Conservation (phyloP, 768 basidiomycete genomes). For the Boletus fagicola region DNA sequence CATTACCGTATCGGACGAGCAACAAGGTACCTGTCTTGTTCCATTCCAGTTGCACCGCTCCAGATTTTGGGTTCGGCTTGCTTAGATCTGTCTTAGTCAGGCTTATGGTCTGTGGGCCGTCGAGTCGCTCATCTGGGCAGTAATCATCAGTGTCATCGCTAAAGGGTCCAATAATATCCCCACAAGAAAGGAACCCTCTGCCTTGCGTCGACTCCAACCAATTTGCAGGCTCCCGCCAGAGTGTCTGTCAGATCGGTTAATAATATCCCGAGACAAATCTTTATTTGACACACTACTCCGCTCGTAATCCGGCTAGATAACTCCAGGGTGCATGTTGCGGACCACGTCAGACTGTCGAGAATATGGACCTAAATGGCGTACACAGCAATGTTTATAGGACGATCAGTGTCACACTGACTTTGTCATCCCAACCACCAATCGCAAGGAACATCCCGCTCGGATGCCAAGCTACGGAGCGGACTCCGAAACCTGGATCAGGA, state of each 20-base stretch:
- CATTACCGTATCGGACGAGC: slow-evolving; percentile 69
- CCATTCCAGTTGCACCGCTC: slow-evolving; percentile 74
- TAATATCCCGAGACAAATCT: background rate
- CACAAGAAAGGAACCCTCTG: slow-evolving; percentile 86
- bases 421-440: slow-evolving; percentile 87
- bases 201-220: slow-evolving; percentile 86
- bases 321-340: slow-evolving; percentile 60
- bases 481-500: slow-evolving; percentile 80
- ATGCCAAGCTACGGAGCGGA: slow-evolving; percentile 80
- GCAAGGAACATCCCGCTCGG: slow-evolving; percentile 81
- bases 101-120: slow-evolving; percentile 52
- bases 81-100: slow-evolving; percentile 53
- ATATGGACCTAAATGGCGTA: slow-evolving; percentile 58
- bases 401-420: slow-evolving; percentile 41
- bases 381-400: background rate
- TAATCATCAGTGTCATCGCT: background rate
- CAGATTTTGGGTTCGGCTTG: slow-evolving; percentile 64
- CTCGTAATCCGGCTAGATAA: slow-evolving; percentile 54
- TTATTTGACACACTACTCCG: slow-evolving; percentile 47
- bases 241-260: slow-evolving; percentile 43
- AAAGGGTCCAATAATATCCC: slow-evolving; percentile 15
- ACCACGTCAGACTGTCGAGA: slow-evolving; percentile 76
- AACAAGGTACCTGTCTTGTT: slow-evolving; percentile 74
- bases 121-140: slow-evolving; percentile 59
- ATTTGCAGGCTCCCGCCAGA: slow-evolving; percentile 83